Evolutionary conservation across 2,329 filamentous ascomycete genomes (phyloP).

Genomic region (Penicillium sp.): DNA sequence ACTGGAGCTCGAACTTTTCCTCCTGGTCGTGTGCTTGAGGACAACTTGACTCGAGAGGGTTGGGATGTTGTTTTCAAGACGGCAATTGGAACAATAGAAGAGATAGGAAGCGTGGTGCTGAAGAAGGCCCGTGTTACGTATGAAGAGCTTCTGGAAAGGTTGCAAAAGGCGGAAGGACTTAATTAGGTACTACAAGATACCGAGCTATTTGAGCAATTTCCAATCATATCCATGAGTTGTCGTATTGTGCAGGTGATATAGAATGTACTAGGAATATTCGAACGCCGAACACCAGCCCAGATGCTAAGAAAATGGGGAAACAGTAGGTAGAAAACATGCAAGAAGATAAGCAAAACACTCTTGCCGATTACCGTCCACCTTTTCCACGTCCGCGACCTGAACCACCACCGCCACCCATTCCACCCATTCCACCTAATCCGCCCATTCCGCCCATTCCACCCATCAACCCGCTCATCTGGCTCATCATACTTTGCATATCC

Average conservation of each 20-base stretch:
- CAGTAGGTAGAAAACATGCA: conserved; percentile 8
- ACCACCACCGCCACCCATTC: conserved; percentile 13
- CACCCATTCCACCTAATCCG: background rate
- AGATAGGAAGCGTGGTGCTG: conserved; percentile 9
- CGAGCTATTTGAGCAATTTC: background rate
- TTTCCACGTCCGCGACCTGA: conserved; percentile 33
- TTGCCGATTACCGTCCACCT: conserved; percentile 30
- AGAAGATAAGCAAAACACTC: conserved; percentile 3
- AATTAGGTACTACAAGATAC: conserved; percentile 6
- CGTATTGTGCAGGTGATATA: background rate
- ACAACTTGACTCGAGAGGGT: conserved; percentile 21
- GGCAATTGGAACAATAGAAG: conserved; percentile 22
- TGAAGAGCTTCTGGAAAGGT: conserved; percentile 16
- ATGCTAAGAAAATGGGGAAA: conserved; percentile 19
- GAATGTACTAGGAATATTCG: conserved; percentile 6
- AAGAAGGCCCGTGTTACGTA: conserved; percentile 12
- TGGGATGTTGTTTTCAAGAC: conserved; percentile 23
- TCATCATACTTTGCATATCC: conserved; percentile 72
- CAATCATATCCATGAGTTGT: conserved; percentile 1
- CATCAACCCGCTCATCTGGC: conserved; percentile 69
- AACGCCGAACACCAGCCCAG: conserved; percentile 23
- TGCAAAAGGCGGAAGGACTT: conserved; percentile 20
- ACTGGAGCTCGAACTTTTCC: conserved; percentile 18
- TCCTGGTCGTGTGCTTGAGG: conserved; percentile 35
- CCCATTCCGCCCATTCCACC: conserved; percentile 25